A percentile compares a stretch with the other conserved stretches of the same genome.
These are phyloP conservation scores for Akanthomyces muscarius DNA, from an alignment of 2,329 filamentous ascomycete species.

Conservation along the genomic window DNA sequence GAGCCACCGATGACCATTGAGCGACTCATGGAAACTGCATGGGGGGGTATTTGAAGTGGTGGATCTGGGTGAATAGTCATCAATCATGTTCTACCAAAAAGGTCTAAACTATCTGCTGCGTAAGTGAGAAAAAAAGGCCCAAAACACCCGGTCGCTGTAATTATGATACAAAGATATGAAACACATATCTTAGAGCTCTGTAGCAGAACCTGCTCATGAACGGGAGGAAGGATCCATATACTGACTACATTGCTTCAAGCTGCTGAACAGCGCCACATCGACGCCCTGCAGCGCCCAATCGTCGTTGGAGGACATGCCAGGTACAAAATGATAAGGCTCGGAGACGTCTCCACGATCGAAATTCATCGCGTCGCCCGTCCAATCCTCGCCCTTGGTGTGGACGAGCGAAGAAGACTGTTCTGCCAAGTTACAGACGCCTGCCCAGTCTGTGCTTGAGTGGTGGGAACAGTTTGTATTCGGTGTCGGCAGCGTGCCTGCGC, in stretches of 20 bases:
- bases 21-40: too few relatives aligned
- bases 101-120: too few relatives aligned
- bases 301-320: slow-evolving; percentile 19
- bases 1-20: too few relatives aligned
- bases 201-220: too few relatives aligned
- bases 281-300: slow-evolving; percentile 29
- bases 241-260: slow-evolving; percentile 17
- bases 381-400: neutral
- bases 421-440: neutral
- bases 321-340: slow-evolving; percentile 17
- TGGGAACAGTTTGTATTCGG: neutral
- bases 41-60: too few relatives aligned
- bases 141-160: too few relatives aligned
- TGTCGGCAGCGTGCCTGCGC: neutral
- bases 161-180: too few relatives aligned
- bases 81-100: too few relatives aligned
- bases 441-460: neutral
- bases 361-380: neutral
- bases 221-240: too few relatives aligned
- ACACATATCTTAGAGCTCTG: too few relatives aligned
- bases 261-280: slow-evolving; percentile 29
- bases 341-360: neutral
- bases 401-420: neutral
- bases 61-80: too few relatives aligned
- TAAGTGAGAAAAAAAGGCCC: too few relatives aligned